Evolutionary conservation across 768 basidiomycete species (phyloP).

Genomic region (Mycena filopes): DNA sequence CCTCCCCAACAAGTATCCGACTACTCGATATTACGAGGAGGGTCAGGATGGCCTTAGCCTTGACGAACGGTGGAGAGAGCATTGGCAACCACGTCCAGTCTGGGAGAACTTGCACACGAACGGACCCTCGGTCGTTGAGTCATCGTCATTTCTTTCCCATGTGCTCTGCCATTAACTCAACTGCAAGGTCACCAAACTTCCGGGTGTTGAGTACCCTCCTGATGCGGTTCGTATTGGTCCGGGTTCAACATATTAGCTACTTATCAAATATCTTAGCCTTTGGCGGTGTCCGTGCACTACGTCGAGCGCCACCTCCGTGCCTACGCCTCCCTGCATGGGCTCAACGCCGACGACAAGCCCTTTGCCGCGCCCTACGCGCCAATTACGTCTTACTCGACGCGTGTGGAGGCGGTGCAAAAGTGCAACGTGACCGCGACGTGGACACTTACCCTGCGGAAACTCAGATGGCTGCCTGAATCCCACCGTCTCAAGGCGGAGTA

Average conservation of each 20-base stretch:
- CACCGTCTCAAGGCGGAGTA: conserved; percentile 31
- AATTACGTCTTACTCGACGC: conserved; percentile 45
- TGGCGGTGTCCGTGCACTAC: conserved; percentile 26
- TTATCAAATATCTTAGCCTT: conserved; percentile 8
- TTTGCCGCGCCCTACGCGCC: conserved; percentile 17
- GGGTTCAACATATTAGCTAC: neutral
- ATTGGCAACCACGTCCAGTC: conserved; percentile 34
- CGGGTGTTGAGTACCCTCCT: conserved; percentile 26
- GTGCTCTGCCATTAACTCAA: neutral
- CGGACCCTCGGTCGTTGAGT: conserved; percentile 27
- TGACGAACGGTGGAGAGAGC: conserved; percentile 33
- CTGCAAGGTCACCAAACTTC: conserved; percentile 14
- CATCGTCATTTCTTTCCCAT: neutral
- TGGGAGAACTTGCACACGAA: conserved; percentile 33
- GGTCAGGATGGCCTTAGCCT: conserved; percentile 27
- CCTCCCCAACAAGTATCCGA: conserved; percentile 20
- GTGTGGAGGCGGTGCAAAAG: conserved; percentile 48
- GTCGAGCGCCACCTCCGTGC: conserved; percentile 41
- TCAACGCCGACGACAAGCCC: conserved; percentile 43
- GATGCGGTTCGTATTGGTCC: conserved; percentile 21
- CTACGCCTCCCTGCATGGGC: conserved; percentile 42
- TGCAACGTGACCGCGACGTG: conserved; percentile 26
- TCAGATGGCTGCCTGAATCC: conserved; percentile 27
- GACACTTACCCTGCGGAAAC: conserved; percentile 34
- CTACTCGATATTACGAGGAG: conserved; percentile 26